Conservation (phyloP, 140 eudicot species). For the Senecio squalidus region DNA sequence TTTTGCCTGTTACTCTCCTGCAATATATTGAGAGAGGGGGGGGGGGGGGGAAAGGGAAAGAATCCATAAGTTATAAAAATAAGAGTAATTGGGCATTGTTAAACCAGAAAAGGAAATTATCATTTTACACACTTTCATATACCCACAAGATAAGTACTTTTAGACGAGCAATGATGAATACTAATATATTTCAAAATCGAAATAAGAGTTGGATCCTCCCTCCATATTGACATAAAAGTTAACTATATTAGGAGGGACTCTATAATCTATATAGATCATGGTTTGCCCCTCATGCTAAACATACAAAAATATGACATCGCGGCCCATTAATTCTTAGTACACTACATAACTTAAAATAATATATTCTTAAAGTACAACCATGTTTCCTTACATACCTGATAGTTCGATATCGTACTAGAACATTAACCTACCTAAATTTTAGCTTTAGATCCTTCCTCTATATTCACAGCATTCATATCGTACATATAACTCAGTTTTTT, state of each 20-base stretch:
- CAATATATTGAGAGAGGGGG: not conserved
- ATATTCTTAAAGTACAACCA: no score
- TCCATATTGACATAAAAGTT: no score
- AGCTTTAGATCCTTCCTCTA: no score
- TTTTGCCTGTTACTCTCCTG: conserved; percentile 4
- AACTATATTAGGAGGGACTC: no score
- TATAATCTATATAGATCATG: not conserved
- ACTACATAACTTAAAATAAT: no score
- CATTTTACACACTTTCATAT: not conserved
- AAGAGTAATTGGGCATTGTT: not conserved
- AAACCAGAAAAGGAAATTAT: not conserved
- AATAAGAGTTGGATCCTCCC: no score
- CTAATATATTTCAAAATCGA: not conserved
- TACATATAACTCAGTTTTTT: no score
- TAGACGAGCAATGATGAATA: conserved; percentile 6
- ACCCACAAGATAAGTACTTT: not conserved
- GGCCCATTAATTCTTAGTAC: not conserved
- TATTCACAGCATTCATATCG: no score
- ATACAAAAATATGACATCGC: no score
- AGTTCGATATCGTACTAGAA: no score
- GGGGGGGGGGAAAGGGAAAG: not conserved
- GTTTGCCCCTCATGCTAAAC: not conserved
- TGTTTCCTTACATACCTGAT: no score
- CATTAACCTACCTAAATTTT: no score
- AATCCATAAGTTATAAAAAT: not conserved